These are phyloP conservation scores for Colletotrichum noveboracense DNA, from an alignment of 2,329 filamentous ascomycete genomes.

Conservation along the genomic window DNA sequence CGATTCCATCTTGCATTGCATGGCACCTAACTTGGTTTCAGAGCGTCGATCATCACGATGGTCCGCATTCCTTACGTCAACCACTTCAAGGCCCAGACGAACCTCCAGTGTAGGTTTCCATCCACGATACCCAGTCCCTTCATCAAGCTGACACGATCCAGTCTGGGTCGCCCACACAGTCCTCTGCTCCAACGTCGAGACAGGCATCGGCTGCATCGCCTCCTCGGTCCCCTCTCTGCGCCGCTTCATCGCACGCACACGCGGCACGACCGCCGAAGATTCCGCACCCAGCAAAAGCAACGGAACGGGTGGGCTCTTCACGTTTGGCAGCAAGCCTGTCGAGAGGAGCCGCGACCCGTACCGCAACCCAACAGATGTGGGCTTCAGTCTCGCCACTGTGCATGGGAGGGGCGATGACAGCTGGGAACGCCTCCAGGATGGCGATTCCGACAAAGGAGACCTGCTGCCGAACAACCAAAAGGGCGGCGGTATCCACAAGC, in stretches of 20 bases:
- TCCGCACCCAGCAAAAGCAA: conserved; percentile 1
- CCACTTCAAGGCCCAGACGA: conserved; percentile 20
- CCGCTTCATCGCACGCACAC: conserved; percentile 14
- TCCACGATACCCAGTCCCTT: no score
- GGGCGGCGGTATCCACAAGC: conserved; percentile 15
- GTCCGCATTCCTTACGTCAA: conserved; percentile 27
- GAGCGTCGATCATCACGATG: conserved; percentile 27
- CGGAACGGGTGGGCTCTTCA: conserved; percentile 4
- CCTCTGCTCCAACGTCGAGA: conserved; percentile 27
- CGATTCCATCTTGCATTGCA: no score
- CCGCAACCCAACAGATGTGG: conserved; percentile 19
- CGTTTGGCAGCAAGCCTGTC: conserved; percentile 18
- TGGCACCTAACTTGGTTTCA: not conserved
- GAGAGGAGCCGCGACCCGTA: conserved; percentile 10
- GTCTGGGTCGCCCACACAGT: conserved; percentile 24
- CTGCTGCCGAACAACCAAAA: not conserved
- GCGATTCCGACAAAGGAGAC: conserved; percentile 21
- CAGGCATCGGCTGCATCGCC: conserved; percentile 26
- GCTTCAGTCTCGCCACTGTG: conserved; percentile 16
- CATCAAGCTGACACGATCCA: not conserved
- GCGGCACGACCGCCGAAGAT: conserved; percentile 10
- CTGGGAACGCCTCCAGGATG: conserved; percentile 22
- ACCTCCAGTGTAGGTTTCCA: conserved; percentile 8
- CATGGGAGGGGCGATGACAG: conserved; percentile 16
- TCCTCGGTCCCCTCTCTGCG: conserved; percentile 24